Percentiles rank a stretch among this genome's conserved stretches.
Conservation (phyloP, 2,329 filamentous ascomycete genomes). For the Setomelanomma holmii region DNA sequence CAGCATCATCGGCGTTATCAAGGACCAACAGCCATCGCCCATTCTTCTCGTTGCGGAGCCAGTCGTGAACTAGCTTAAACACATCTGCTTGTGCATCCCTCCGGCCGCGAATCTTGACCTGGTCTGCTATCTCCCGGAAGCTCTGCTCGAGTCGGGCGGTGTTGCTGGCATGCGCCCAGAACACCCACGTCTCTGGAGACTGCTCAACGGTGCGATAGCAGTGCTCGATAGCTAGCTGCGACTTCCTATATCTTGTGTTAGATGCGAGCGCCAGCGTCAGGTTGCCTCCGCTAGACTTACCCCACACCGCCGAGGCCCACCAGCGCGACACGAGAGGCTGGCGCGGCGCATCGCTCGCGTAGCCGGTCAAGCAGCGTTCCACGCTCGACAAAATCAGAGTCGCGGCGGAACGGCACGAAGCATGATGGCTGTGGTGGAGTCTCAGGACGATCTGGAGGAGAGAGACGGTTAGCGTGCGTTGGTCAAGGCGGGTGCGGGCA, state of each 20-base stretch:
- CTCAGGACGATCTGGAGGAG: background rate
- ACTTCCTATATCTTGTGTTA: background rate
- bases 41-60: background rate
- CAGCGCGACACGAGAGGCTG: background rate
- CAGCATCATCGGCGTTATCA: background rate
- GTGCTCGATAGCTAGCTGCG: background rate
- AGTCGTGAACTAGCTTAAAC: background rate
- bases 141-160: background rate
- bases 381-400: background rate
- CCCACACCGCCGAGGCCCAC: background rate
- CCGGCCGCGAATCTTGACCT: background rate
- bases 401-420: background rate
- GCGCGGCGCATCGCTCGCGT: background rate
- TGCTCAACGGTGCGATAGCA: background rate
- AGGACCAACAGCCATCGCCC: background rate
- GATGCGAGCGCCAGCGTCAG: background rate
- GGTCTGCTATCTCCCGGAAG: background rate
- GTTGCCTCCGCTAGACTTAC: background rate
- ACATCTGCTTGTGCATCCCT: background rate
- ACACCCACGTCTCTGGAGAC: background rate
- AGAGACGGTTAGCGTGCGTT: background rate
- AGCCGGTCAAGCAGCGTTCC: background rate
- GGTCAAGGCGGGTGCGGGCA: background rate
- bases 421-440: conserved; percentile 1
- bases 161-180: background rate